Conservation (phyloP, 257 asterid species). For the Gentiana macrophylla region DNA sequence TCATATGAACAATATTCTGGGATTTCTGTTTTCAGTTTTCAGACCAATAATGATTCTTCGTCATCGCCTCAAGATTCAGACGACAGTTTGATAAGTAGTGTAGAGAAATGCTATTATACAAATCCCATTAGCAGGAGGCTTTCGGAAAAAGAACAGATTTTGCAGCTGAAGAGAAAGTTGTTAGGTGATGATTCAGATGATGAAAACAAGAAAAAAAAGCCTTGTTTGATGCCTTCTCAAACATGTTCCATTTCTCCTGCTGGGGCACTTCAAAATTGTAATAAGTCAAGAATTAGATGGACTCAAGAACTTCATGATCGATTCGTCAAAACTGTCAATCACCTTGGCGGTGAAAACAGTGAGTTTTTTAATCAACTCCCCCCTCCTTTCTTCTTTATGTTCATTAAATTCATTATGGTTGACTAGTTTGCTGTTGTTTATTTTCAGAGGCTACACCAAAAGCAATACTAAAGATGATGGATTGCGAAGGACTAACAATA, state of each 20-base stretch:
- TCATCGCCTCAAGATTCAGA: constrained; percentile 11
- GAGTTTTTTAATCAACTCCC: constrained; percentile 19
- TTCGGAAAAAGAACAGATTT: constrained; percentile 40
- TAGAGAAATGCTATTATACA: constrained; percentile 16
- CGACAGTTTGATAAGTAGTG: constrained; percentile 11
- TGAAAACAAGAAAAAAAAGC: constrained; percentile 21
- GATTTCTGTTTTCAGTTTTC: constrained; percentile 17
- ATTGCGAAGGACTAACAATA: constrained; percentile 68
- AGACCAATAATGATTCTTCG: constrained; percentile 1
- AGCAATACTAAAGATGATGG: constrained; percentile 81
- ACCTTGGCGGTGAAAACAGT: constrained; percentile 90
- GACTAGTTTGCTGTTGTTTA: constrained; percentile 6
- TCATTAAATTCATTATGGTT: background rate
- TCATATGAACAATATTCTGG: constrained; percentile 1
- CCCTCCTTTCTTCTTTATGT: background rate
- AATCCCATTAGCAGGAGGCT: constrained; percentile 38
- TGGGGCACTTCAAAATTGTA: constrained; percentile 19
- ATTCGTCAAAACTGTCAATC: constrained; percentile 68
- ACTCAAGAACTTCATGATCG: constrained; percentile 82
- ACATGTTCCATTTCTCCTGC: constrained; percentile 7
- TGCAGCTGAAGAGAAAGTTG: constrained; percentile 43
- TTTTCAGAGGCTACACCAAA: constrained; percentile 85
- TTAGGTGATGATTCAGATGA: constrained; percentile 39
- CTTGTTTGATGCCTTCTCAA: constrained; percentile 12
- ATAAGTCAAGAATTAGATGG: constrained; percentile 78